Conservation (phyloP, 176 grass and related monocot genomes). For the Eleusine indica region DNA sequence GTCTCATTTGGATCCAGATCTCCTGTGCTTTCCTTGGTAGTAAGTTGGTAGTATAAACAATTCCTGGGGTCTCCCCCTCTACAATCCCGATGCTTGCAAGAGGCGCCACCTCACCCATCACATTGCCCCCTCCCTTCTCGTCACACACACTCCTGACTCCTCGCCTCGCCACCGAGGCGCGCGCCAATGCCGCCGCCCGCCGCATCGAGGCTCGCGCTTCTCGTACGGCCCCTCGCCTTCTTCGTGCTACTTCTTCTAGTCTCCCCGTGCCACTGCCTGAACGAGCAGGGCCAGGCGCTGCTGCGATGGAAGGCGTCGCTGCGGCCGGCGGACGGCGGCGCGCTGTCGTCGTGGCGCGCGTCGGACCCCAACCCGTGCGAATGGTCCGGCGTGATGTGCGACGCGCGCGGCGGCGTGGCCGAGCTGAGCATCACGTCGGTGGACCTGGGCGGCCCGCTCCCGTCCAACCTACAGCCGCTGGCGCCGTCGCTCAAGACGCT, state of each 20-base stretch:
- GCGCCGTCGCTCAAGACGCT: constrained; percentile 60
- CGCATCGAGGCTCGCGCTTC: constrained; percentile 34
- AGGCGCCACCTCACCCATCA: constrained; percentile 46
- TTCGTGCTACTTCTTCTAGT: constrained; percentile 39
- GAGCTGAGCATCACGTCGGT: constrained; percentile 60
- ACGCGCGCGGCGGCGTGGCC: constrained; percentile 56
- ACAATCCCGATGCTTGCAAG: constrained; percentile 79
- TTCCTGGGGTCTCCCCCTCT: constrained; percentile 88
- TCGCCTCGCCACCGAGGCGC: constrained; percentile 13
- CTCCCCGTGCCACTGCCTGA: constrained; percentile 57
- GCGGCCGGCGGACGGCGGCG: constrained; percentile 40
- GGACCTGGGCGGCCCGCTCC: constrained; percentile 72
- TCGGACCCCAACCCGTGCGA: constrained; percentile 68
- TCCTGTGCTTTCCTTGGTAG: constrained; percentile 51
- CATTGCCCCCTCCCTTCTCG: constrained; percentile 18
- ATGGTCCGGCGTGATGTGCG: constrained; percentile 78
- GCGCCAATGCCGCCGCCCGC: constrained; percentile 56
- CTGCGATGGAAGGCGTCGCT: constrained; percentile 71
- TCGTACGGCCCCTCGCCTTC: constrained; percentile 31
- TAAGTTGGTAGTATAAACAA: constrained; percentile 89
- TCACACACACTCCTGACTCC: constrained; percentile 15
- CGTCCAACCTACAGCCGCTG: constrained; percentile 61
- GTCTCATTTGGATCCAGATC: constrained; percentile 92
- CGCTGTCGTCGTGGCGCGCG: constrained; percentile 73
- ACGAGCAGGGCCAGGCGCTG: constrained; percentile 82